Conservation (phyloP, 768 basidiomycete genomes). For the Crassisporium funariophilum region DNA sequence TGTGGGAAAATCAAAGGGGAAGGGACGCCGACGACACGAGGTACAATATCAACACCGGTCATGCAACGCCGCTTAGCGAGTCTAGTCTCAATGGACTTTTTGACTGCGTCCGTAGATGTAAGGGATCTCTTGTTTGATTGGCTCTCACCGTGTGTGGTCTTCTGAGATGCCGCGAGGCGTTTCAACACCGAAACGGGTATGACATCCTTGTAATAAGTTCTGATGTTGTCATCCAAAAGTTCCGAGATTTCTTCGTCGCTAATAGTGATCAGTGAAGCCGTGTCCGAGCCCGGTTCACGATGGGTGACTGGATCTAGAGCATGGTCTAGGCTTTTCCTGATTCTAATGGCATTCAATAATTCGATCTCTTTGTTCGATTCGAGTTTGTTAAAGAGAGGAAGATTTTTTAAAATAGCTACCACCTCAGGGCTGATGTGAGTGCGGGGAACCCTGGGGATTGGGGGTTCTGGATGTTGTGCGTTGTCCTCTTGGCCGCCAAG, state of each 20-base stretch:
- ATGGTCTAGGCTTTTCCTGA: not conserved
- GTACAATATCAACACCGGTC: not conserved
- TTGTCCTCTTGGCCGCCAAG: too few relatives aligned
- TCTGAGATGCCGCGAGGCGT: conserved; percentile 1
- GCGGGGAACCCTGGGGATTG: not conserved
- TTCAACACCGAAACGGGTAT: not conserved
- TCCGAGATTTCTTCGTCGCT: not conserved
- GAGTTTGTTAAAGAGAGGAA: conserved; percentile 1
- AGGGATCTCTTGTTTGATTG: not conserved
- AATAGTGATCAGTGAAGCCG: conserved; percentile 1
- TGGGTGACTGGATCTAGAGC: not conserved
- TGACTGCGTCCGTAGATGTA: not conserved
- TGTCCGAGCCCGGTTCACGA: not conserved
- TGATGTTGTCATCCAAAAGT: conserved; percentile 1
- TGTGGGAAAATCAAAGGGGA: conserved; percentile 7
- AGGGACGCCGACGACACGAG: not conserved
- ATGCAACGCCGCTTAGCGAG: conserved; percentile 12
- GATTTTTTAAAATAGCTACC: not conserved
- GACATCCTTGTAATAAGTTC: not conserved
- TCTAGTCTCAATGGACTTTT: not conserved
- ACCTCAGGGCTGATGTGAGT: conserved; percentile 4
- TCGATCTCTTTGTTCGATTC: conserved; percentile 1
- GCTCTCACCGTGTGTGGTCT: not conserved
- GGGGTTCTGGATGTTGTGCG: too few relatives aligned
- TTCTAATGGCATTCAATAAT: not conserved